Evolutionary conservation across 2,329 filamentous ascomycete genomes (phyloP), one percentile per base, ranked within the genome.

Genomic region (Cordyceps sp.): DNA sequence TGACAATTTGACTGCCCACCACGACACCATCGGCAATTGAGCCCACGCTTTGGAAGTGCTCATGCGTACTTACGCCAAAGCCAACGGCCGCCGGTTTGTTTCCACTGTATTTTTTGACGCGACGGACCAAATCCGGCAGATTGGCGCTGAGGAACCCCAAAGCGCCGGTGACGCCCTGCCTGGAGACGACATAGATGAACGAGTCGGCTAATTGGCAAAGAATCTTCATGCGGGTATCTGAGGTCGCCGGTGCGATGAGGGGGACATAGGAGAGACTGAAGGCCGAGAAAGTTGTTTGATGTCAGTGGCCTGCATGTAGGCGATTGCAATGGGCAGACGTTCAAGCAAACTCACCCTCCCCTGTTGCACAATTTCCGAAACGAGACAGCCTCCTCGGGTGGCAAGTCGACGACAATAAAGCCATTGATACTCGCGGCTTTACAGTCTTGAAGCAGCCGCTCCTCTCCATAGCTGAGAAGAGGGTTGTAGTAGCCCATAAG

Each of bases 401-500:
- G 88, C 47, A 98, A 59, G 52, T 98, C 88, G 35, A 93, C 88
- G 50, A 96, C 78, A 47, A 98, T 94, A 59, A 96, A 96, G 36
- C 90, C 88, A 58, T 93, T 94, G 52, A 93, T 74, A 18, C 86
- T 84, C 3, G 83, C 80, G 33, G 73, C 72, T 51, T 78, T 78
- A 54, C 84, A 83, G 55, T 96, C 86, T 45, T 73, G 68, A 33
- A 98, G 64, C 55, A 96, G 74, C 37, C 69, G 71, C 59, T 93
- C 85, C 60, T 98, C 90, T 33, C 90, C 90, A 52, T 96, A 98
- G 47, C 79, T 83, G 38, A 96, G 64, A 38, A 96, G 66, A 1
- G 90, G 90, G 62, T 98, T 98, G 62, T 93, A 98, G 69, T 98
- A 98, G 47, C 90, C 90, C 90, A 98, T 98, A 42, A 98, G 70